Evolutionary conservation across 1,139 yeast genomes (phyloP).

Genomic region (Scheffersomyces titani): DNA sequence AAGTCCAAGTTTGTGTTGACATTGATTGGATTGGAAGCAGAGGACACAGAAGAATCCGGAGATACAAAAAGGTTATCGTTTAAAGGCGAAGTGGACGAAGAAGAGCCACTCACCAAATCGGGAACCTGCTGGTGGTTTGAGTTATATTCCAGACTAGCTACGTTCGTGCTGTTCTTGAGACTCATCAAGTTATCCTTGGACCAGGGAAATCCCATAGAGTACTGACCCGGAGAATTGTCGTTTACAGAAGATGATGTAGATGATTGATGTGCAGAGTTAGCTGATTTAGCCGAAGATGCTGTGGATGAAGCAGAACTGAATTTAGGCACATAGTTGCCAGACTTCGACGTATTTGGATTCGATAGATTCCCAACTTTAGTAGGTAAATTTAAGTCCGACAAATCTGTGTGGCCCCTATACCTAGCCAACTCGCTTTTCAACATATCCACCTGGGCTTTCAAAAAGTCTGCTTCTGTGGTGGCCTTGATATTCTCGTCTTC

Average conservation of each 20-base stretch:
- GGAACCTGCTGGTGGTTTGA: slow-evolving; percentile 24
- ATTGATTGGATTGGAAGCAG: slow-evolving; percentile 3
- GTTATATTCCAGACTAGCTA: slow-evolving; percentile 2
- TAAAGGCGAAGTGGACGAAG: slow-evolving; percentile 41
- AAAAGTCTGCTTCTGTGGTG: slow-evolving; percentile 68
- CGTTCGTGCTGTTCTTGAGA: slow-evolving; percentile 3
- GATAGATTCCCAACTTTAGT: slow-evolving; percentile 35
- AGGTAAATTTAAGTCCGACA: slow-evolving; percentile 38
- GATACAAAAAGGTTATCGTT: slow-evolving; percentile 41
- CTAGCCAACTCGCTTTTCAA: slow-evolving; percentile 71
- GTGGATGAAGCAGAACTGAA: slow-evolving; percentile 12
- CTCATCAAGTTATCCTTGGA: slow-evolving; percentile 22
- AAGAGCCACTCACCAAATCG: slow-evolving; percentile 35
- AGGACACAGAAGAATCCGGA: slow-evolving; percentile 31
- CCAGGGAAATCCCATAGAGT: slow-evolving; percentile 39
- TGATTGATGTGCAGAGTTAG: slow-evolving; percentile 12
- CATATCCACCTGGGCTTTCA: slow-evolving; percentile 74
- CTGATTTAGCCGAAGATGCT: slow-evolving; percentile 16
- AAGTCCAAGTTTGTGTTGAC: slow-evolving; percentile 13
- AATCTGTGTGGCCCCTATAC: slow-evolving; percentile 51
- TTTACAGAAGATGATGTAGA: slow-evolving; percentile 9
- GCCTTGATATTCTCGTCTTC: slow-evolving; percentile 70
- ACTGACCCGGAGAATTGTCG: slow-evolving; percentile 11
- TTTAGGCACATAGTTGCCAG: slow-evolving; percentile 17
- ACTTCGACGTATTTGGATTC: slow-evolving; percentile 17